Evolutionary conservation across 2,329 filamentous ascomycete species (phyloP).

Genomic region (Colletotrichum musae): DNA sequence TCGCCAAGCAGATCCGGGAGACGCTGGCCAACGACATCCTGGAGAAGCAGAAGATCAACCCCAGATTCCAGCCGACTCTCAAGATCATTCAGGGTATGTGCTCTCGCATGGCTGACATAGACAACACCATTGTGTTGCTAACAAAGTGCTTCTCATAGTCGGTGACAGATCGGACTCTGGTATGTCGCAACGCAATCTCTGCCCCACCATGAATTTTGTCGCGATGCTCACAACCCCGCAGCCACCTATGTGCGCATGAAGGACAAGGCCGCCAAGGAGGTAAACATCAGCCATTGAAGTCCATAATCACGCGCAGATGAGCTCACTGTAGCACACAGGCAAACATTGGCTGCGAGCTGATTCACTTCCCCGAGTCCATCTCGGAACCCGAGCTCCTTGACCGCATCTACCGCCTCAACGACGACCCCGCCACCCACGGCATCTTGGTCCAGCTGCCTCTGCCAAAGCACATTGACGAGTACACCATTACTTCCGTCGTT

Average conservation of each 20-base stretch:
- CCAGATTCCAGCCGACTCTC: conserved; percentile 88
- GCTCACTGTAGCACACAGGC: conserved; percentile 68
- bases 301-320: neutral
- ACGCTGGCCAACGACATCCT: conserved; percentile 84
- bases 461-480: conserved; percentile 91
- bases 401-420: conserved; percentile 85
- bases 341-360: conserved; percentile 88
- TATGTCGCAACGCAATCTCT: conserved; percentile 60
- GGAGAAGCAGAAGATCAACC: conserved; percentile 84
- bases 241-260: conserved; percentile 99
- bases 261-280: conserved; percentile 94
- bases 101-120: neutral
- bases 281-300: conserved; percentile 53
- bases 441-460: conserved; percentile 95
- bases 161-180: conserved; percentile 94
- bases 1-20: conserved; percentile 93
- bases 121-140: conserved; percentile 18
- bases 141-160: conserved; percentile 66
- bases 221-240: conserved; percentile 58
- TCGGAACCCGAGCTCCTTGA: conserved; percentile 89
- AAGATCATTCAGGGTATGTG: conserved; percentile 92
- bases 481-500: conserved; percentile 90
- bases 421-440: conserved; percentile 88
- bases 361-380: conserved; percentile 86
- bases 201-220: conserved; percentile 42